phyloP scores from a whole-genome alignment of 148 eudicot genomes.

The Suaeda aralocaspica region DNA sequence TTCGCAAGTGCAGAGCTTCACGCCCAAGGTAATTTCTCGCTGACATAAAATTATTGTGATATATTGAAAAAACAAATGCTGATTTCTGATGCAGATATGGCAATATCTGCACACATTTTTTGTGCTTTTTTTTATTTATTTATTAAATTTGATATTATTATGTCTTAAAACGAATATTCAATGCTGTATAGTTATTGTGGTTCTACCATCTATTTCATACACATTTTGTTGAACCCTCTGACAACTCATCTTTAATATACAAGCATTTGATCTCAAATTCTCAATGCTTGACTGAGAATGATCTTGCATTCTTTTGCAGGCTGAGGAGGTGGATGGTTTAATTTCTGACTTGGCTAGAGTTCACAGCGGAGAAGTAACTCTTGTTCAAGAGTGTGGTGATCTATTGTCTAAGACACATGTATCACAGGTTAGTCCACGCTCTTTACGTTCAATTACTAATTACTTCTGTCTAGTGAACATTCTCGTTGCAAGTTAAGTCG shows the following conservation, averaged over 20 bases:
- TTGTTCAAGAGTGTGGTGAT: conserved; percentile 62
- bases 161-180: too few relatives aligned
- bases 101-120: background rate
- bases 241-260: background rate
- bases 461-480: background rate
- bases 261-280: background rate
- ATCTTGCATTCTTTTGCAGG: conserved; percentile 38
- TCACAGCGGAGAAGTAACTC: conserved; percentile 46
- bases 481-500: background rate
- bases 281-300: conserved; percentile 5
- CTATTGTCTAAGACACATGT: conserved; percentile 36
- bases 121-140: too few relatives aligned
- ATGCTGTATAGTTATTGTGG: too few relatives aligned
- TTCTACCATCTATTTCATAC: too few relatives aligned
- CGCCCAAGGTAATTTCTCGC: conserved; percentile 44
- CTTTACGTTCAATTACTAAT: background rate
- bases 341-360: conserved; percentile 55
- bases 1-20: conserved; percentile 39
- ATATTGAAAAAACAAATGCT: background rate
- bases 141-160: too few relatives aligned
- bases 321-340: conserved; percentile 52
- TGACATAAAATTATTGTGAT: background rate
- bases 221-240: too few relatives aligned
- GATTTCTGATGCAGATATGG: background rate
- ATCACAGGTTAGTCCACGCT: conserved; percentile 42